Conservation (phyloP, 805 yeast species). For the Gaillardinia entomophila region DNA sequence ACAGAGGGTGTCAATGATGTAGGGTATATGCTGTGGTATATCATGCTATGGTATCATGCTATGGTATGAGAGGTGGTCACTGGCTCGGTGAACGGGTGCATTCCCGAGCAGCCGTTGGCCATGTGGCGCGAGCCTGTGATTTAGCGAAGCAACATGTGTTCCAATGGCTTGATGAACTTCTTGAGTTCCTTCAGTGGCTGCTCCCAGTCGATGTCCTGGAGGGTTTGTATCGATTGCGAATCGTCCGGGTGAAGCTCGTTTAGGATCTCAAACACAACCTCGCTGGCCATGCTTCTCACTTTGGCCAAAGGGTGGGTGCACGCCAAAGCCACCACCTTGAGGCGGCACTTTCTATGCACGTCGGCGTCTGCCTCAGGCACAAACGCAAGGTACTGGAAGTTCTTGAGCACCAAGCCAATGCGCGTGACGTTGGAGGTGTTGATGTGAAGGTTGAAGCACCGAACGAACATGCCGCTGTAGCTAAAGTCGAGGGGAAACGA, state of each 20-base stretch:
- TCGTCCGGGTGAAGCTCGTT: conserved; percentile 13
- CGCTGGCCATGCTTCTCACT: conserved; percentile 35
- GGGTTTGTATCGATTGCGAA: neutral
- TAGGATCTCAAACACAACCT: conserved; percentile 34
- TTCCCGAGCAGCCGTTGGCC: no score
- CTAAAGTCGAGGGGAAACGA: conserved; percentile 22
- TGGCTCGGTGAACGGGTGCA: neutral
- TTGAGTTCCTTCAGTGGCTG: conserved; percentile 4
- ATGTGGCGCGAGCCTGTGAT: no score
- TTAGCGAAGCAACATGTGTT: no score
- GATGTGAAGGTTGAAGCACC: conserved; percentile 53
- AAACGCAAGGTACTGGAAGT: conserved; percentile 37
- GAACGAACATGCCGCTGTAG: conserved; percentile 33
- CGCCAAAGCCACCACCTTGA: conserved; percentile 19
- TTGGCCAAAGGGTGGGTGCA: conserved; percentile 23
- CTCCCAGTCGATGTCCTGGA: conserved; percentile 13
- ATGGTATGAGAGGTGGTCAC: neutral
- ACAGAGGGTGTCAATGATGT: neutral
- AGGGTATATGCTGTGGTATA: neutral
- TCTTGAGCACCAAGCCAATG: conserved; percentile 32
- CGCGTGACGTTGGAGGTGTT: conserved; percentile 37
- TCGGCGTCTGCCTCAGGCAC: conserved; percentile 1
- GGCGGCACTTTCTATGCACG: conserved; percentile 7
- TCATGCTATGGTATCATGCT: neutral
- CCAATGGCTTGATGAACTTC: no score